These are phyloP conservation scores for Skeletonema menzelii DNA, from an alignment of 108 stramenopile species.

Conservation along the genomic window DNA sequence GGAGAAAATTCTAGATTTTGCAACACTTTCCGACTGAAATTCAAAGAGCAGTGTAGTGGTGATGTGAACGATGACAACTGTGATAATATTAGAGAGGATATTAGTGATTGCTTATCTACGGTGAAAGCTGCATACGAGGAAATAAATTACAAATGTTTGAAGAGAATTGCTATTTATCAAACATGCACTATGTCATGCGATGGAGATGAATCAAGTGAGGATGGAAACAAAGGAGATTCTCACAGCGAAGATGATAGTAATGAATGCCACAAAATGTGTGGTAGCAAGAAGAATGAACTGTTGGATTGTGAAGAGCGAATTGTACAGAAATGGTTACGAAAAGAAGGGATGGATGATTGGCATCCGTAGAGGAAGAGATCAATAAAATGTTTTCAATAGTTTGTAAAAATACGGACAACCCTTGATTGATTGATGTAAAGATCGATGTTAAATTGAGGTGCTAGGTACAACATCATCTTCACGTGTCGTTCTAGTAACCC, in stretches of 20 bases:
- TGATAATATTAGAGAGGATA: background rate
- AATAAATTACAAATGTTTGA: constrained; percentile 1
- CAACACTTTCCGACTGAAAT: background rate
- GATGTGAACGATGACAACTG: background rate
- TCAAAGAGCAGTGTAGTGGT: background rate
- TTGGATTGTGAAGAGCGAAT: background rate
- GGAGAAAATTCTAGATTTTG: background rate
- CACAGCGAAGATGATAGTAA: background rate
- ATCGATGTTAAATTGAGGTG: background rate
- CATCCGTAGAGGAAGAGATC: background rate
- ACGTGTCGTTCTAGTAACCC: background rate
- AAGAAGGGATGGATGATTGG: background rate
- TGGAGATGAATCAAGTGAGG: background rate
- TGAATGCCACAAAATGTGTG: background rate
- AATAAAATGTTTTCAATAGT: background rate
- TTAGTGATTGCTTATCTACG: background rate
- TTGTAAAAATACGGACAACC: background rate
- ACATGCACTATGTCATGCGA: background rate
- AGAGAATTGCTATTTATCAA: background rate
- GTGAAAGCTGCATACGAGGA: background rate
- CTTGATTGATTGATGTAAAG: background rate
- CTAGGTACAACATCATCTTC: background rate
- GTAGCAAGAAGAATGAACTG: background rate
- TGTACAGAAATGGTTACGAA: background rate
- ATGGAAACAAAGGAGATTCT: background rate